Percentiles rank a stretch among this genome's conserved stretches.
Conservation (phyloP, 2,329 filamentous ascomycete species). For the Sordariomycetes sp. region DNA sequence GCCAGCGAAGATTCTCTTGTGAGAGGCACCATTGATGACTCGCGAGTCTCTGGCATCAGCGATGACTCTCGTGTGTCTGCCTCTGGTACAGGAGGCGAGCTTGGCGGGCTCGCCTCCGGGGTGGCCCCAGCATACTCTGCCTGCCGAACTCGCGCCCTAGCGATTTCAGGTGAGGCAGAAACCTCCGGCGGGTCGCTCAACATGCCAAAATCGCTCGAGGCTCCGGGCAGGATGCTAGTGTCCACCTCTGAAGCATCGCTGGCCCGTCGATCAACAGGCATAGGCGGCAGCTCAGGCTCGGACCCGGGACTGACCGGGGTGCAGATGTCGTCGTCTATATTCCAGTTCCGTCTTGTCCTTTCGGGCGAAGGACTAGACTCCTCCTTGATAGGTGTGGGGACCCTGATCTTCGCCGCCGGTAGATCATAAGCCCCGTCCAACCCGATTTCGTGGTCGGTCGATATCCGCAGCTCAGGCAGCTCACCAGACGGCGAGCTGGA, state of each 20-base stretch:
- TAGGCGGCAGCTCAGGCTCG: constrained; percentile 22
- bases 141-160: constrained; percentile 18
- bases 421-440: background rate
- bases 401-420: background rate
- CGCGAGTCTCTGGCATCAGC: constrained; percentile 31
- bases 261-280: constrained; percentile 15
- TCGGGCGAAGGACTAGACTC: background rate
- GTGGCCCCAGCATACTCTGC: constrained; percentile 18
- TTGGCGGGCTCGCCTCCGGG: constrained; percentile 32
- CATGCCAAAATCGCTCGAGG: constrained; percentile 26
- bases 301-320: constrained; percentile 1
- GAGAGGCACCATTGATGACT: background rate
- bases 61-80: constrained; percentile 16
- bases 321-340: background rate
- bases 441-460: background rate
- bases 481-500: constrained; percentile 7
- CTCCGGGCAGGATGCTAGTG: constrained; percentile 28
- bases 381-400: constrained; percentile 3
- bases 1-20: no score
- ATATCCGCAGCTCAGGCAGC: background rate
- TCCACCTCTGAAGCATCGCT: constrained; percentile 24
- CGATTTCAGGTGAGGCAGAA: constrained; percentile 30
- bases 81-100: constrained; percentile 31
- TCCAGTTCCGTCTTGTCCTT: background rate
- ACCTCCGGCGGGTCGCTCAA: constrained; percentile 33